Conservation (phyloP, 1,139 yeast genomes). For the Lodderomyces pseudojiufengensis region DNA sequence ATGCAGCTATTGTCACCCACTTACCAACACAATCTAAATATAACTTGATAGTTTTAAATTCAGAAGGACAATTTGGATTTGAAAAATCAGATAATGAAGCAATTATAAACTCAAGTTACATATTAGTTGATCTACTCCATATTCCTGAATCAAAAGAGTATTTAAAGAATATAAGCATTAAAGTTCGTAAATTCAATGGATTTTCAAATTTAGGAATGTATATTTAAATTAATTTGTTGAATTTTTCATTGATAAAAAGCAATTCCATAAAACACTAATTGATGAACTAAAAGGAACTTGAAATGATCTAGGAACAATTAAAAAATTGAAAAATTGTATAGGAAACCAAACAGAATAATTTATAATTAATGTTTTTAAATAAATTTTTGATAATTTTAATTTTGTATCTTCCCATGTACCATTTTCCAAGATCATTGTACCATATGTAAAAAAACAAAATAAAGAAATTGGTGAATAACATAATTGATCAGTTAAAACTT, state of each 20-base stretch:
- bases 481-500: constrained; percentile 87
- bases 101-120: constrained; percentile 30
- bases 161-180: constrained; percentile 23
- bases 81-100: constrained; percentile 43
- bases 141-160: constrained; percentile 20
- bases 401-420: constrained; percentile 66
- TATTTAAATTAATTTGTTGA: constrained; percentile 26
- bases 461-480: constrained; percentile 85
- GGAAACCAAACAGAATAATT: constrained; percentile 94
- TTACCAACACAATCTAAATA: constrained; percentile 11
- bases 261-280: constrained; percentile 89
- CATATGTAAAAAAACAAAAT: constrained; percentile 76
- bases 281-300: constrained; percentile 93
- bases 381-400: constrained; percentile 59
- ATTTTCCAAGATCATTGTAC: constrained; percentile 75
- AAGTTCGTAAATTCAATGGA: constrained; percentile 35
- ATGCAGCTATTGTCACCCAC: constrained; percentile 40
- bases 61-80: constrained; percentile 58
- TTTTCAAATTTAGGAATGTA: constrained; percentile 40
- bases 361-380: constrained; percentile 70
- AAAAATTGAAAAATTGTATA: constrained; percentile 85
- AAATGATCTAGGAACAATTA: constrained; percentile 69
- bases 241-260: constrained; percentile 79
- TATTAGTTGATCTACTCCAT: constrained; percentile 18
- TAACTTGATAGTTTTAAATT: constrained; percentile 34